These are phyloP conservation scores for Trapa incisa DNA, from an alignment of 345 rosid genomes.

Conservation along the genomic window DNA sequence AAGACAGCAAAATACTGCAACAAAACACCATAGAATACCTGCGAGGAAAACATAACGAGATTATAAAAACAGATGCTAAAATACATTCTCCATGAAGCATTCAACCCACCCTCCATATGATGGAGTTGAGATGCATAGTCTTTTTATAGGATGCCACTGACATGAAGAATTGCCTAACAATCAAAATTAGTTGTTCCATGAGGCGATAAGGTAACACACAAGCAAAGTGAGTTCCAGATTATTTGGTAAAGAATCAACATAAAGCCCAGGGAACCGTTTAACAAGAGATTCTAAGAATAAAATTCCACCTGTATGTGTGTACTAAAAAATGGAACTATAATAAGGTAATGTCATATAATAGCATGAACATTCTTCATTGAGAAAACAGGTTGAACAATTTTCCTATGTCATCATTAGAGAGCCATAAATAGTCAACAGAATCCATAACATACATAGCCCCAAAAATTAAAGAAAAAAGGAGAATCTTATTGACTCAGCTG, in stretches of 20 bases:
- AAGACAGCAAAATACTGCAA: slow-evolving; percentile 82
- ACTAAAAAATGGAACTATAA: background rate
- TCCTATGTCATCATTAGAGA: background rate
- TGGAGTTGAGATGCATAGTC: background rate
- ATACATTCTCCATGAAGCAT: background rate
- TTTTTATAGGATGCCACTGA: background rate
- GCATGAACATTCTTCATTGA: background rate
- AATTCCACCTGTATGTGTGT: background rate
- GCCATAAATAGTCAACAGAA: background rate
- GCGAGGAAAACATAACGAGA: slow-evolving; percentile 13
- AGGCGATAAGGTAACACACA: background rate
- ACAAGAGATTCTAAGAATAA: background rate
- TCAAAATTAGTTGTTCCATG: background rate
- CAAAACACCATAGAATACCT: slow-evolving; percentile 86
- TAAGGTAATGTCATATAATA: background rate
- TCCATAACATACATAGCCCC: background rate
- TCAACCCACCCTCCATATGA: background rate
- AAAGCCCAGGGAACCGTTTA: background rate
- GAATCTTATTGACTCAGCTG: background rate
- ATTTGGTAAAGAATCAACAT: background rate
- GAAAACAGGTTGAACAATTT: background rate
- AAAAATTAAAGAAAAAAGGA: background rate
- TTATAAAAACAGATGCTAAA: background rate
- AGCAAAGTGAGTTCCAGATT: background rate
- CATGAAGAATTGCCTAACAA: background rate